A percentile compares a stretch with the other conserved stretches of the same genome.
Conservation (phyloP, 768 basidiomycete genomes). For the Termitomyces sp. region DNA sequence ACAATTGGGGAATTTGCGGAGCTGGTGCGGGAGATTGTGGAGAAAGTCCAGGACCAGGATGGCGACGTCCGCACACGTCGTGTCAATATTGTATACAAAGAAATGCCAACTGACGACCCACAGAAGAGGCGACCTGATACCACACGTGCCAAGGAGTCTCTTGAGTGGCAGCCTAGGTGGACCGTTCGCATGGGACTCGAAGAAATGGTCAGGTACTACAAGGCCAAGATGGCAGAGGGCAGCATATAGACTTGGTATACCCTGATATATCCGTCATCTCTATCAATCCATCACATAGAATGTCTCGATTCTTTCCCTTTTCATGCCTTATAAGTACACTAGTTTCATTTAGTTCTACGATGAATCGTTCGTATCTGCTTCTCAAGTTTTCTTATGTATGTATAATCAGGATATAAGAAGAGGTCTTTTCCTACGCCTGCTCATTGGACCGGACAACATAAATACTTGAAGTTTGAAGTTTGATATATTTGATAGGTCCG, state of each 20-base stretch:
- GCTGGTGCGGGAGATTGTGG: constrained; percentile 87
- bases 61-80: constrained; percentile 45
- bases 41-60: constrained; percentile 87
- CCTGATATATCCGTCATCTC: neutral
- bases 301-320: neutral
- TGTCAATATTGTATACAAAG: constrained; percentile 69
- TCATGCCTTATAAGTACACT: neutral
- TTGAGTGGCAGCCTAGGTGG: constrained; percentile 93
- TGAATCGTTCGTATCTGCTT: neutral
- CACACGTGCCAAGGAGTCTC: constrained; percentile 74
- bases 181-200: constrained; percentile 89
- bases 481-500: too few species aligned
- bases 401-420: neutral
- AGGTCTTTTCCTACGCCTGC: neutral
- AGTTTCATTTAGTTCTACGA: neutral
- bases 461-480: too few species aligned
- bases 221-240: constrained; percentile 83
- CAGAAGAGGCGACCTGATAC: constrained; percentile 94
- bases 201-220: constrained; percentile 94
- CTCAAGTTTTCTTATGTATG: neutral
- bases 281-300: neutral
- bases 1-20: constrained; percentile 93
- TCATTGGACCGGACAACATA: too few species aligned
- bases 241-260: constrained; percentile 43
- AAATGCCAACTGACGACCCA: constrained; percentile 90